Conservation (phyloP, 2,329 filamentous ascomycete species). For the Alternaria ventricosa region DNA sequence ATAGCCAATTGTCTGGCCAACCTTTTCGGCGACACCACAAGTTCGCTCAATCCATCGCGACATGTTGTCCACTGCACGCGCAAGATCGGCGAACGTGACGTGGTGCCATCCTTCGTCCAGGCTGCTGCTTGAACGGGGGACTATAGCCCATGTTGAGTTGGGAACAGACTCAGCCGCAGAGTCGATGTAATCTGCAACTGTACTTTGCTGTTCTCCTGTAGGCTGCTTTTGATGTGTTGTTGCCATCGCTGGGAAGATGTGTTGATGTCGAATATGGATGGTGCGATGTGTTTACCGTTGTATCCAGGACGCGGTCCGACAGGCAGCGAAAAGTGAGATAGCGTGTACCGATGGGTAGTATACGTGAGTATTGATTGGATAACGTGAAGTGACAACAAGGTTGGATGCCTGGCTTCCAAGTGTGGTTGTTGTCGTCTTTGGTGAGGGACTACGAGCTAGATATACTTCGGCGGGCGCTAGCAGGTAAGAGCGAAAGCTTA, state of each 20-base stretch:
- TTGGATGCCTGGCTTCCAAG: not conserved
- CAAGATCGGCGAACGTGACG: not conserved
- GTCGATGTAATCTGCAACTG: constrained; percentile 1
- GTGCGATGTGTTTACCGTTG: not conserved
- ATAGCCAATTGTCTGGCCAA: not conserved
- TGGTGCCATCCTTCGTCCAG: not conserved
- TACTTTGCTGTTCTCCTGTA: not conserved
- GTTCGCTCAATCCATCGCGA: not conserved
- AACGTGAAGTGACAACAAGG: not conserved
- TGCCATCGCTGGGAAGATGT: not conserved
- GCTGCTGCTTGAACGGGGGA: not conserved
- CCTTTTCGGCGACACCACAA: not conserved
- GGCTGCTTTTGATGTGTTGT: not conserved
- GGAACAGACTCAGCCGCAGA: not conserved
- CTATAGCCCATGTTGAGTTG: not conserved
- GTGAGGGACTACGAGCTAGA: not conserved
- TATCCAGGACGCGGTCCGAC: too few species aligned
- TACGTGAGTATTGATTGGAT: not conserved
- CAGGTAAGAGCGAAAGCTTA: not conserved
- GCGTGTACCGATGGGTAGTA: too few species aligned
- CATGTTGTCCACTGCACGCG: not conserved
- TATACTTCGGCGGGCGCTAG: not conserved
- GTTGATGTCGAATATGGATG: not conserved
- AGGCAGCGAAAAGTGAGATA: not conserved
- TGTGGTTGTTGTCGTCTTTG: not conserved